Evolutionary conservation across 176 grass and related monocot species (phyloP).

Genomic region (Oryza meyeriana): DNA sequence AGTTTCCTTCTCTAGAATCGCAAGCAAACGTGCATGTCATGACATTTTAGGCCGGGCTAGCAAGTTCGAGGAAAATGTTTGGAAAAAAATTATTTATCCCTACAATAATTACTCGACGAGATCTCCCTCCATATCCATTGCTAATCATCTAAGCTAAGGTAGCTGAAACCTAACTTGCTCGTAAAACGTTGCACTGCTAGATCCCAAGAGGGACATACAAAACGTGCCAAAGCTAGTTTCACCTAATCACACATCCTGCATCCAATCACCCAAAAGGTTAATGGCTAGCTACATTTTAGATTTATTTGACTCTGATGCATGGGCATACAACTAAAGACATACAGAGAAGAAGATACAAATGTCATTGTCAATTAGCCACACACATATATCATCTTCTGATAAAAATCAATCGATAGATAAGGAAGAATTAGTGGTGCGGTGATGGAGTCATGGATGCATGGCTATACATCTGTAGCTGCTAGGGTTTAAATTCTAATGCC

Average conservation of each 20-base stretch:
- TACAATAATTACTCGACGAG: neutral
- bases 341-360: no score
- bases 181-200: neutral
- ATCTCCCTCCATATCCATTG: neutral
- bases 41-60: neutral
- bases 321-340: neutral
- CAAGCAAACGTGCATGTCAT: neutral
- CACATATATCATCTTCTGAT: neutral
- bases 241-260: conserved; percentile 1
- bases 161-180: neutral
- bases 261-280: neutral
- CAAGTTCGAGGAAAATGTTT: neutral
- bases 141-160: neutral
- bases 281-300: neutral
- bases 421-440: no score
- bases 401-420: no score
- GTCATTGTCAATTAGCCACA: neutral
- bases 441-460: no score
- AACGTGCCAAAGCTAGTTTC: neutral
- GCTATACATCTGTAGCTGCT: no score
- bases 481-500: no score
- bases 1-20: neutral
- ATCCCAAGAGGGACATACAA: conserved; percentile 18
- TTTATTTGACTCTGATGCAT: neutral
- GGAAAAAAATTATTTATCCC: neutral